These are phyloP conservation scores for Pelargonium myrrhifolium DNA, from an alignment of 441 rosid genomes.

Conservation along the genomic window DNA sequence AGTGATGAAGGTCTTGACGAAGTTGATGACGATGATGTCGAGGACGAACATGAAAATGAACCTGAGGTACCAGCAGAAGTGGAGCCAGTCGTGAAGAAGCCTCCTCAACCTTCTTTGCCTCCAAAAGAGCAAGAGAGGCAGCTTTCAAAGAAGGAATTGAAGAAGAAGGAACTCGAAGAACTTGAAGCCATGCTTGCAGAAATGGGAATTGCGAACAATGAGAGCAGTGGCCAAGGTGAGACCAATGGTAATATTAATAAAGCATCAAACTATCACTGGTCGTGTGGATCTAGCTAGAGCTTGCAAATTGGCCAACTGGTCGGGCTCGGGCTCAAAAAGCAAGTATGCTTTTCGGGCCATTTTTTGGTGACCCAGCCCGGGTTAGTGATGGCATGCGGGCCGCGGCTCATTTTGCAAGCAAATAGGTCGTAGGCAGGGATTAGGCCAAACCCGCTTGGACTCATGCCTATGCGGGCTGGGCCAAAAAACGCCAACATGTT, in stretches of 20 bases:
- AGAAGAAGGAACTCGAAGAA: conserved; percentile 72
- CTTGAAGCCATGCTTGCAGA: conserved; percentile 71
- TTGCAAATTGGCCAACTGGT: not conserved
- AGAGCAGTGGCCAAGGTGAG: conserved; percentile 40
- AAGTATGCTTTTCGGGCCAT: no score
- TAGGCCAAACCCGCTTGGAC: no score
- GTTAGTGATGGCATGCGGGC: no score
- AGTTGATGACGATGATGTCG: conserved; percentile 63
- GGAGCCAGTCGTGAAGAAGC: conserved; percentile 35
- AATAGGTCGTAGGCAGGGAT: no score
- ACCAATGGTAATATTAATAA: conserved; percentile 34
- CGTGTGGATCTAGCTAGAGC: not conserved
- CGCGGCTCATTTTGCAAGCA: no score
- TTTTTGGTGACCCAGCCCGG: no score
- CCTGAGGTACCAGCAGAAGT: conserved; percentile 39
- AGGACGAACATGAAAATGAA: conserved; percentile 65
- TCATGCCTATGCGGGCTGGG: no score
- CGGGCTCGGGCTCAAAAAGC: not conserved
- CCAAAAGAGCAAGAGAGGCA: conserved; percentile 67
- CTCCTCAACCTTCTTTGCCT: conserved; percentile 37
- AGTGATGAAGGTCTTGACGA: conserved; percentile 80
- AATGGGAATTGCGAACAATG: conserved; percentile 40
- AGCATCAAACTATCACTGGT: not conserved
- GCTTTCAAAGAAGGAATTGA: conserved; percentile 69
- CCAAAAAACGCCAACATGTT: no score